A percentile compares a stretch with the other conserved stretches of the same genome.
These are phyloP conservation scores for Trichoderma atroviride DNA, from an alignment of 2,329 filamentous ascomycete genomes.

Conservation along the genomic window DNA sequence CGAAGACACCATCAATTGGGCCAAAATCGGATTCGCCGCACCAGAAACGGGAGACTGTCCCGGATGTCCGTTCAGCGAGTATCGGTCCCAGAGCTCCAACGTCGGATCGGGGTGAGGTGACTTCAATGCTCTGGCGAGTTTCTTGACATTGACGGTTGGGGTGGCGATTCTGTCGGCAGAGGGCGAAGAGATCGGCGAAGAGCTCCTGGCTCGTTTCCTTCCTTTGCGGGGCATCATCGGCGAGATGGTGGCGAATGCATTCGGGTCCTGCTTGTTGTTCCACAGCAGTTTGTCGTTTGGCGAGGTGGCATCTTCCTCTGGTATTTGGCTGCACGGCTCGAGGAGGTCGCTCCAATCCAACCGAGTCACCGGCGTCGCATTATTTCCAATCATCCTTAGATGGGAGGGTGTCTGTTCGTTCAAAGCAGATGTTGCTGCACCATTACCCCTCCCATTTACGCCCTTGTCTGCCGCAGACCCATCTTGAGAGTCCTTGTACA, in stretches of 20 bases:
- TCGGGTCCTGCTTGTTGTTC: constrained; percentile 54
- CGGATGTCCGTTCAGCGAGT: constrained; percentile 54
- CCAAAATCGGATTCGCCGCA: constrained; percentile 59
- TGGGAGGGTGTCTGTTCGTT: constrained; percentile 26
- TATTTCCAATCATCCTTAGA: constrained; percentile 32
- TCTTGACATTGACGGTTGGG: constrained; percentile 59
- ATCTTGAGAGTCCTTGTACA: constrained; percentile 39
- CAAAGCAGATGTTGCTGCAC: neutral
- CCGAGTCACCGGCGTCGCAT: constrained; percentile 53
- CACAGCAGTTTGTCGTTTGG: constrained; percentile 65
- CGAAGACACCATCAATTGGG: constrained; percentile 69
- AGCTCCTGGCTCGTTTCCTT: constrained; percentile 72
- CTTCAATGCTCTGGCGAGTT: constrained; percentile 60
- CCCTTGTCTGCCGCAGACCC: constrained; percentile 29
- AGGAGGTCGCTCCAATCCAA: constrained; percentile 63
- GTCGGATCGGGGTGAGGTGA: constrained; percentile 73
- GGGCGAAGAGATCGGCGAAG: constrained; percentile 72
- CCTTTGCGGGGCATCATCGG: constrained; percentile 54
- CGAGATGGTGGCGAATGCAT: constrained; percentile 47
- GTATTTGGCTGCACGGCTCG: constrained; percentile 46
- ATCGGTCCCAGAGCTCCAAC: constrained; percentile 76
- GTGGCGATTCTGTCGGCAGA: constrained; percentile 49
- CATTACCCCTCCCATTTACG: constrained; percentile 24
- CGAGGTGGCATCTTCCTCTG: constrained; percentile 53
- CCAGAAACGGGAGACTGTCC: constrained; percentile 49